Evolutionary conservation across 2,329 filamentous ascomycete species (phyloP).

Genomic region (Hypocrella siamensis): DNA sequence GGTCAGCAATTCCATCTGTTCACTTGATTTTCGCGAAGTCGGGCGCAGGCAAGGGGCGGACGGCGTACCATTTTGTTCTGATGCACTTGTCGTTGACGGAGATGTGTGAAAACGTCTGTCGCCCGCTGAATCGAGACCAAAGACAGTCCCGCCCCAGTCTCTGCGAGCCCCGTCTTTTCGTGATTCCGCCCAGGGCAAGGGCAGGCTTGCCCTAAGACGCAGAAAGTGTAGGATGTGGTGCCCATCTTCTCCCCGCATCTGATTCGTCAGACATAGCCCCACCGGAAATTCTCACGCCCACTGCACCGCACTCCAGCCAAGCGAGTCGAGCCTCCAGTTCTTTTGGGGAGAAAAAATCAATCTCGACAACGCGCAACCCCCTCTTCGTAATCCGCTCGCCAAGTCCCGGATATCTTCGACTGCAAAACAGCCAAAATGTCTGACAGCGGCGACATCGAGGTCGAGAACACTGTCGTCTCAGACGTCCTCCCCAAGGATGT

Average conservation of each 20-base stretch:
- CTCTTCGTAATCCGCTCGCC: slow-evolving; percentile 20
- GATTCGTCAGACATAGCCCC: slow-evolving; percentile 20
- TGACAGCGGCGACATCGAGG: slow-evolving; percentile 88
- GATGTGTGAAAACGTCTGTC: slow-evolving; percentile 18
- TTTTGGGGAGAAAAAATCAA: slow-evolving; percentile 16
- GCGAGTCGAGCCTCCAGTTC: slow-evolving; percentile 15
- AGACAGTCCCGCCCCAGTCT: slow-evolving; percentile 12
- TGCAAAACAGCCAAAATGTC: slow-evolving; percentile 59
- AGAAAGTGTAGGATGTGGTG: slow-evolving; percentile 13
- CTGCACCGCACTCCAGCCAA: slow-evolving; percentile 9
- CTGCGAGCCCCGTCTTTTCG: slow-evolving; percentile 5
- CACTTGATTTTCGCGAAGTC: background rate
- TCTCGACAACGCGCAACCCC: slow-evolving; percentile 22
- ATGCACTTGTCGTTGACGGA: slow-evolving; percentile 23
- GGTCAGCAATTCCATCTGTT: no score
- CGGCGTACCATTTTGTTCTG: slow-evolving; percentile 27
- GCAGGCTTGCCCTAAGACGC: slow-evolving; percentile 25
- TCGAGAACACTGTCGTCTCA: slow-evolving; percentile 61
- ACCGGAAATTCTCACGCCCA: slow-evolving; percentile 21
- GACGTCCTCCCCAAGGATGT: slow-evolving; percentile 87
- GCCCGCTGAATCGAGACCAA: slow-evolving; percentile 11
- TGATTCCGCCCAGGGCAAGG: slow-evolving; percentile 16
- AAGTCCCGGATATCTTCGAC: slow-evolving; percentile 18
- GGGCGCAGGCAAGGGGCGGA: slow-evolving; percentile 2
- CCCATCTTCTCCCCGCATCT: slow-evolving; percentile 11